phyloP scores from a whole-genome alignment of 768 basidiomycete genomes.

The Mycena kentingensis region DNA sequence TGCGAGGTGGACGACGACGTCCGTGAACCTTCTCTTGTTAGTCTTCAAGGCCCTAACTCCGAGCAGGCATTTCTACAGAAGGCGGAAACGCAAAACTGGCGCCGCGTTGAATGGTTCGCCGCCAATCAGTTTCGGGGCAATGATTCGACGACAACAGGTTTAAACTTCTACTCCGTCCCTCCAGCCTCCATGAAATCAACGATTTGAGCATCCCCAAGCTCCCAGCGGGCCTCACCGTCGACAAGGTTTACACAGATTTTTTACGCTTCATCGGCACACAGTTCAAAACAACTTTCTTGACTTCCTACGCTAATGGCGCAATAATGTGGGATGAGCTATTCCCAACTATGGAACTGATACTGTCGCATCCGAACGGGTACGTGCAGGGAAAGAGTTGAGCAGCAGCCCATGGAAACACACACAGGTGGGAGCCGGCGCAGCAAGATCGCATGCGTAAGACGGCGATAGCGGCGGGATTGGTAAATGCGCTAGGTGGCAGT shows the following conservation, averaged over 20 bases:
- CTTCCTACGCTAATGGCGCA: neutral
- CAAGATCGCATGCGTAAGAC: neutral
- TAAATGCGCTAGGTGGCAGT: neutral
- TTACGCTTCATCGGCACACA: neutral
- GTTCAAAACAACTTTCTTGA: neutral
- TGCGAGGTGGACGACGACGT: neutral
- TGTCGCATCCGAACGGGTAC: neutral
- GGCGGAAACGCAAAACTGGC: neutral
- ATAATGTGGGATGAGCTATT: neutral
- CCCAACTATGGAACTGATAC: neutral
- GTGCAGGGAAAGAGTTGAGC: no score
- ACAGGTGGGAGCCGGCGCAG: neutral
- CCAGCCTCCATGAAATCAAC: neutral
- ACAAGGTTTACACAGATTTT: neutral
- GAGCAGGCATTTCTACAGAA: neutral
- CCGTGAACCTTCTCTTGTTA: no score
- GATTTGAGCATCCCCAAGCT: neutral
- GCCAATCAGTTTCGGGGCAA: neutral
- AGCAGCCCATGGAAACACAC: no score
- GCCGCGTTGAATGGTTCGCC: neutral
- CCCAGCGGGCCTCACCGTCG: neutral
- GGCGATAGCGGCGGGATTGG: neutral
- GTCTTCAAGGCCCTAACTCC: neutral
- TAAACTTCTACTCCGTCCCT: neutral
- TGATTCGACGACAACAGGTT: neutral